A percentile compares a stretch with the other conserved stretches of the same genome.
Conservation (phyloP, 208 protist genomes). For the Leishmania gerbilli region DNA sequence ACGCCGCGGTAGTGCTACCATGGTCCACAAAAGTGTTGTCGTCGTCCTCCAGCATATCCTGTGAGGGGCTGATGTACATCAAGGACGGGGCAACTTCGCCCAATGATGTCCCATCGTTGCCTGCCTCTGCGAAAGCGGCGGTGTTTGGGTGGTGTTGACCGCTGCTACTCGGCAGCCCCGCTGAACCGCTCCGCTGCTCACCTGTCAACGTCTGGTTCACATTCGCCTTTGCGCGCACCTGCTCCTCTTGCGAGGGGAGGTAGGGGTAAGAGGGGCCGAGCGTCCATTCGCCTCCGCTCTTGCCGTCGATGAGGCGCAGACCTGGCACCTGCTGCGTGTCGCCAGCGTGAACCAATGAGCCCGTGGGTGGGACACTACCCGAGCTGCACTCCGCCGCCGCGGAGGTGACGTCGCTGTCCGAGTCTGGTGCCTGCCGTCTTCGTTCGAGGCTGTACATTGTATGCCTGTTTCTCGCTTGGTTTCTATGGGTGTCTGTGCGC, state of each 20-base stretch:
- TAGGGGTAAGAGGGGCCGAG: conserved; percentile 56
- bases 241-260: conserved; percentile 46
- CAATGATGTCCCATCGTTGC: not conserved
- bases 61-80: conserved; percentile 15
- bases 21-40: conserved; percentile 91
- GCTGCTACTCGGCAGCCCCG: conserved; percentile 7
- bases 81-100: conserved; percentile 3
- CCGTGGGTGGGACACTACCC: not conserved
- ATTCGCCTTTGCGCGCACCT: conserved; percentile 31
- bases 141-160: not conserved
- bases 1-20: conserved; percentile 45
- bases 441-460: conserved; percentile 11
- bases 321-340: conserved; percentile 29
- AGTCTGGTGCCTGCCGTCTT: not conserved
- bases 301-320: conserved; percentile 46
- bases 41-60: conserved; percentile 50
- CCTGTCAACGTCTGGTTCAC: conserved; percentile 18
- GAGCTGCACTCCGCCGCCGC: conserved; percentile 20
- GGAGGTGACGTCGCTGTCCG: conserved; percentile 4
- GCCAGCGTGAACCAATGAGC: not conserved
- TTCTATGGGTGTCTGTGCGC: not conserved
- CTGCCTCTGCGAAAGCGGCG: not conserved
- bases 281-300: conserved; percentile 74
- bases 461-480: not conserved
- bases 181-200: conserved; percentile 12